These are phyloP conservation scores for Linum usitatissimum DNA, from an alignment of 345 rosid genomes.

Conservation along the genomic window DNA sequence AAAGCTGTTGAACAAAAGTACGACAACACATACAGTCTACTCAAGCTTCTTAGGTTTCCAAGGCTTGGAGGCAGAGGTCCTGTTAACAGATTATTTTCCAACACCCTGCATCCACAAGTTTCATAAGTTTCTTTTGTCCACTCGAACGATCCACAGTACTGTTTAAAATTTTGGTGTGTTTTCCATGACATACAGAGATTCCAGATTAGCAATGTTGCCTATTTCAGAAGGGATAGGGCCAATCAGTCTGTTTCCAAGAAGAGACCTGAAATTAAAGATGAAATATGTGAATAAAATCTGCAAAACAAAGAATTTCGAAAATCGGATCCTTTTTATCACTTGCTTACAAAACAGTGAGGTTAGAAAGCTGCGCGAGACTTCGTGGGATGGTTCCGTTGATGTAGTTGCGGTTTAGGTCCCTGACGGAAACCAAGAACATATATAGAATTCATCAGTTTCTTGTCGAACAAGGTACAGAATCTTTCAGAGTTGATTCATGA, in stretches of 20 bases:
- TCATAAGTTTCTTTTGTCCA: neutral
- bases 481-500: neutral
- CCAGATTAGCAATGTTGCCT: constrained; percentile 45
- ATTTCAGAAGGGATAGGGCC: constrained; percentile 55
- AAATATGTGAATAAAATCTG: neutral
- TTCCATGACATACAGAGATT: constrained; percentile 39
- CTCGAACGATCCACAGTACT: neutral
- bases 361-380: constrained; percentile 36
- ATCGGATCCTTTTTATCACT: neutral
- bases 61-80: constrained; percentile 56
- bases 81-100: constrained; percentile 49
- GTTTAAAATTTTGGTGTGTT: neutral
- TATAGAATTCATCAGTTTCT: neutral
- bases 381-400: constrained; percentile 59
- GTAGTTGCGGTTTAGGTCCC: constrained; percentile 68
- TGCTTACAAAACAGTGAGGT: constrained; percentile 44
- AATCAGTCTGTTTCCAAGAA: constrained; percentile 51
- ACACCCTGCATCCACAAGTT: constrained; percentile 29
- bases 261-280: constrained; percentile 29
- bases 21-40: constrained; percentile 36
- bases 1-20: neutral
- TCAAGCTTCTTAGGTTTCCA: constrained; percentile 46
- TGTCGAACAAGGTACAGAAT: too few relatives aligned
- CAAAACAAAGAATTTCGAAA: neutral
- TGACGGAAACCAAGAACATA: constrained; percentile 18